Base-by-base conservation (phyloP, 345 rosid genomes). In the Euphorbia lathyris region DNA sequence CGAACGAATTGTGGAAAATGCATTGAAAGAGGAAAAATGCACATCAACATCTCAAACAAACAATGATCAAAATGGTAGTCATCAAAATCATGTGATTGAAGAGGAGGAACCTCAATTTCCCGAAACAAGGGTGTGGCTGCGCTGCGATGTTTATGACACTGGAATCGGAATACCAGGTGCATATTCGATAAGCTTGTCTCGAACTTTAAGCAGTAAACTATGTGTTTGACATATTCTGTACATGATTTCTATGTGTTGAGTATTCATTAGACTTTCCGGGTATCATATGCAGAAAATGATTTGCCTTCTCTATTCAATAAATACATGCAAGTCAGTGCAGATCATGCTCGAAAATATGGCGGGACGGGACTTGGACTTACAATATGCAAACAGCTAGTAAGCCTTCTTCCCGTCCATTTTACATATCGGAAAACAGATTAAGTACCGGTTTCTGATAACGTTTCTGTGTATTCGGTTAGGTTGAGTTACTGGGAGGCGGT, bases 341-440 rank as follows among this genome's bases (percentile, higher is more conserved):
- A 88, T 86, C 93, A 90, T 82, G 93, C 97, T 20, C 87, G 97
- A n/a, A 92, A 92, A 72, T 95, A 95, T 69, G 96, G 99, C 23
- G 97, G 98, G 66, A 95, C 99, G 9, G 99, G 99, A 72, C 83
- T 92, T 26, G 97, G 99, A 66, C 97, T 95, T 9, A 97, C 97
- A 67, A 95, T 95, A 68, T 95, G 99, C 85, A 95, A 95, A 82
- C 97, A 95, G 72, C 83, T 95, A 93, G 99, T 95, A 63, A 71
- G 40, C 59, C 47, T 72, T 72, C 68, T 66, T 42, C 20, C 60
- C 58, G 10, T 25, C 32, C 29, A 38, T n/a, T 59, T 29, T 5
- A 51, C 57, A 51, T 51, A 2, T 42, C 22, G 6, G 23, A 7
- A 22, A 25, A 5, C 13, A 27, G 16, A 65, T 59, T 20, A 42